Conservation (phyloP, 352 stramenopile genomes). For the Pythium vanterpoolii region DNA sequence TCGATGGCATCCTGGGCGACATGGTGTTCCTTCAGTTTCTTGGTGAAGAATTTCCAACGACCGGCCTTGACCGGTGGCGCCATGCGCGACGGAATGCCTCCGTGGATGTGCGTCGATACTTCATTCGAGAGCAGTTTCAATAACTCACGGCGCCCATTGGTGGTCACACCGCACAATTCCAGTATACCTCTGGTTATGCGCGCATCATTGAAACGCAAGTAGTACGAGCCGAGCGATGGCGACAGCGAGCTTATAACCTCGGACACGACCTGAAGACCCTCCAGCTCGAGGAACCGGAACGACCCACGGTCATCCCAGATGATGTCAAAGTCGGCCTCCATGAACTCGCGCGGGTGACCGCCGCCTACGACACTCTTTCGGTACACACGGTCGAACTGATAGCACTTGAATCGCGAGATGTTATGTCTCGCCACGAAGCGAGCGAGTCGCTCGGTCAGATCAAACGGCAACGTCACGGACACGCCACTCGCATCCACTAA, state of each 20-base stretch:
- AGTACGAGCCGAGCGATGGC: conserved; percentile 65
- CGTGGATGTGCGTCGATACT: conserved; percentile 61
- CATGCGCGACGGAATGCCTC: conserved; percentile 52
- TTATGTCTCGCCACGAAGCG: conserved; percentile 81
- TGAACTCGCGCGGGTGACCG: conserved; percentile 75
- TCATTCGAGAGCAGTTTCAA: conserved; percentile 77
- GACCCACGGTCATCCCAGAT: conserved; percentile 74
- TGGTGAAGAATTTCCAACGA: conserved; percentile 71
- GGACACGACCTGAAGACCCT: conserved; percentile 73
- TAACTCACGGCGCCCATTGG: conserved; percentile 53
- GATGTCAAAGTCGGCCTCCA: conserved; percentile 82
- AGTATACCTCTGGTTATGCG: conserved; percentile 65
- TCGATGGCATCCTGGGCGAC: conserved; percentile 48
- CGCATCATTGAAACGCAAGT: conserved; percentile 77
- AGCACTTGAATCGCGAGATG: conserved; percentile 78
- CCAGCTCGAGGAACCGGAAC: conserved; percentile 72
- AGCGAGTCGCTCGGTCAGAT: conserved; percentile 78
- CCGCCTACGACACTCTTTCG: conserved; percentile 65
- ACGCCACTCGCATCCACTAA: conserved; percentile 77
- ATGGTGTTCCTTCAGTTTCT: conserved; percentile 64
- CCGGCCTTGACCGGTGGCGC: conserved; percentile 58
- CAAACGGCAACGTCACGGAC: conserved; percentile 79
- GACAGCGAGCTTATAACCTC: conserved; percentile 67
- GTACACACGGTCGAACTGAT: conserved; percentile 84
- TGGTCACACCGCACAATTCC: conserved; percentile 60